Conservation (phyloP, 495 filamentous ascomycete species). For the Lasiosphaeria hispida region DNA sequence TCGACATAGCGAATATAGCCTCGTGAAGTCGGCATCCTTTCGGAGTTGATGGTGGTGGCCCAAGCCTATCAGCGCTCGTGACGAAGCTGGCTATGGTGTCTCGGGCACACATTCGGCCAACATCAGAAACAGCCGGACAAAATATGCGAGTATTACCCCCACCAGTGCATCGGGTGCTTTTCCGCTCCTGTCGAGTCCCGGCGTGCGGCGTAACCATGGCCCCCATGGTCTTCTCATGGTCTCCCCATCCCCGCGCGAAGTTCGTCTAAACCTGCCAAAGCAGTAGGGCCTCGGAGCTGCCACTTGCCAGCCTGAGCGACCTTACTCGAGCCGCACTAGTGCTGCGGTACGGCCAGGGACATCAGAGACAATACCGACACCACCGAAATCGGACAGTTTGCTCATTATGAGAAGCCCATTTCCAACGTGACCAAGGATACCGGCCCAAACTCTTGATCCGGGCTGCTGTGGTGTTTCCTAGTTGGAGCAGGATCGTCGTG, state of each 20-base stretch:
- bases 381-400: constrained; percentile 17
- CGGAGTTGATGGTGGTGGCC: not conserved
- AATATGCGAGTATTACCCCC: not conserved
- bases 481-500: no score
- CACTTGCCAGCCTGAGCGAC: constrained; percentile 3
- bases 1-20: not conserved
- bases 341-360: not conserved
- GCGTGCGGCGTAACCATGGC: constrained; percentile 9
- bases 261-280: constrained; percentile 23
- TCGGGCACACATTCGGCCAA: constrained; percentile 8
- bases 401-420: not conserved
- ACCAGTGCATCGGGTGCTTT: not conserved
- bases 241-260: not conserved
- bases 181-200: not conserved
- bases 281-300: not conserved
- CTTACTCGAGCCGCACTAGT: constrained; percentile 12
- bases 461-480: no score
- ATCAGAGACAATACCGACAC: constrained; percentile 14
- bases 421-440: not conserved
- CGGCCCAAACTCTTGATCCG: not conserved
- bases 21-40: not conserved
- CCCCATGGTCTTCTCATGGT: not conserved
- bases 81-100: not conserved
- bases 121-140: constrained; percentile 8
- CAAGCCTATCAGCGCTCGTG: not conserved